Evolutionary conservation across 2,329 filamentous ascomycete species (phyloP).

Genomic region (Magnaporthiopsis poae): DNA sequence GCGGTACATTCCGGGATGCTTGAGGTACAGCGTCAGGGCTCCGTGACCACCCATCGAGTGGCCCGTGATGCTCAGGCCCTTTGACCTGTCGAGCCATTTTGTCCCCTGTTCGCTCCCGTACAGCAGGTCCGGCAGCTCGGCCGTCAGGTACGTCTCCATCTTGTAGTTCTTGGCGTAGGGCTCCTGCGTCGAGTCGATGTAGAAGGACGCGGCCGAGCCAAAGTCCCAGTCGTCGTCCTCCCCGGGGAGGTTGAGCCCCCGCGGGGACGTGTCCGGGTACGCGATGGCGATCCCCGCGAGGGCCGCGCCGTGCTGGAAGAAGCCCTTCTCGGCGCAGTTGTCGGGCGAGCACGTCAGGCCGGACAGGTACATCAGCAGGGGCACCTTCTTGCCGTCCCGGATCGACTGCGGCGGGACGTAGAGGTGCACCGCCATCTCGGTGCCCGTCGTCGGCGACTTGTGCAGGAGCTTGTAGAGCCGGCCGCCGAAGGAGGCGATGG

Average conservation of each 20-base stretch:
- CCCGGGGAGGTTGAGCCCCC: conserved; percentile 68
- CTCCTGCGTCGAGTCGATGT: conserved; percentile 70
- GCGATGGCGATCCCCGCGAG: conserved; percentile 80
- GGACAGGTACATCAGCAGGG: conserved; percentile 84
- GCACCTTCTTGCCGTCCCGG: conserved; percentile 46
- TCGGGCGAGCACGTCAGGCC: conserved; percentile 92
- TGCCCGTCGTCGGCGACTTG: conserved; percentile 65
- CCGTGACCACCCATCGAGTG: conserved; percentile 98
- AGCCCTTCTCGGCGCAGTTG: conserved; percentile 72
- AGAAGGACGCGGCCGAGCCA: conserved; percentile 85
- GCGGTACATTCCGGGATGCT: conserved; percentile 82
- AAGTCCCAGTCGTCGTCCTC: conserved; percentile 90
- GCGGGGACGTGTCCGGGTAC: conserved; percentile 89
- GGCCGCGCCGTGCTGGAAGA: conserved; percentile 77
- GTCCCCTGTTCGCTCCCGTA: conserved; percentile 53
- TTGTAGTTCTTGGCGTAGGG: conserved; percentile 73
- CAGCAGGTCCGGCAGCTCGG: conserved; percentile 71
- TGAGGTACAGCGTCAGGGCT: conserved; percentile 82
- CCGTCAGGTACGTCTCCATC: conserved; percentile 90
- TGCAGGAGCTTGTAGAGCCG: conserved; percentile 91
- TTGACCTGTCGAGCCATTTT: conserved; percentile 48
- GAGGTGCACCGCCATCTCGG: conserved; percentile 85
- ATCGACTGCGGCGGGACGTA: conserved; percentile 71
- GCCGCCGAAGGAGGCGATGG: conserved; percentile 85
- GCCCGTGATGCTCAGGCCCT: conserved; percentile 70